Conservation (phyloP, 192 early-diverging fungal species). For the Allomyces macrogynus region DNA sequence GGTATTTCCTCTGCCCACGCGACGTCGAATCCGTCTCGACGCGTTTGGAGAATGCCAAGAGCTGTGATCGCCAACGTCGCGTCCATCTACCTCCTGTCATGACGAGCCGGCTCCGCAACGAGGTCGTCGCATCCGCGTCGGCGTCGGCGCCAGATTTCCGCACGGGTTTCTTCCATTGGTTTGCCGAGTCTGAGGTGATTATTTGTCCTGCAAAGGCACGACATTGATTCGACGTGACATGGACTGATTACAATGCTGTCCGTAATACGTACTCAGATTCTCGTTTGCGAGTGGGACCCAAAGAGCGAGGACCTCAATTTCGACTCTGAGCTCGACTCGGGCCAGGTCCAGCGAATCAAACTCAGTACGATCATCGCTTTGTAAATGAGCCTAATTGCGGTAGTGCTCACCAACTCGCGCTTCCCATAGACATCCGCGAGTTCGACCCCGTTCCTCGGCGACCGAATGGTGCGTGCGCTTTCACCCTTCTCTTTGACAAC, state of each 20-base stretch:
- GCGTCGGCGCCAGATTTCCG: constrained; percentile 26
- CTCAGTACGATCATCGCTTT: not conserved
- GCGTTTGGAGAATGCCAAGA: too few species aligned
- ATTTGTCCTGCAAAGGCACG: not conserved
- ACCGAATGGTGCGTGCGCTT: constrained; percentile 14
- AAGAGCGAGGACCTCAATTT: constrained; percentile 44
- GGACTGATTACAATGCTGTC: constrained; percentile 9
- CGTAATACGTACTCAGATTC: constrained; percentile 24
- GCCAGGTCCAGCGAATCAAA: constrained; percentile 13
- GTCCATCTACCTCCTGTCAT: constrained; percentile 4
- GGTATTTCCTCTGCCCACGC: constrained; percentile 4
- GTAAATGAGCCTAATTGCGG: too few species aligned
- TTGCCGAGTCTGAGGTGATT: constrained; percentile 36
- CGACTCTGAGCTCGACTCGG: constrained; percentile 29
- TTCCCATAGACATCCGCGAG: constrained; percentile 44
- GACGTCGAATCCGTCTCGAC: too few species aligned
- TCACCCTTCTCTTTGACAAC: not conserved
- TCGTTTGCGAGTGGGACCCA: constrained; percentile 62
- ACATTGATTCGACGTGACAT: not conserved
- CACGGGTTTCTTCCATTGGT: constrained; percentile 57
- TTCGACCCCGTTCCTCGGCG: constrained; percentile 53
- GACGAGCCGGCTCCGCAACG: not conserved
- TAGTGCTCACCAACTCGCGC: not conserved
- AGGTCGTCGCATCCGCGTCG: constrained; percentile 5
- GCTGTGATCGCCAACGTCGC: constrained; percentile 3